Conservation (phyloP, 2,329 filamentous ascomycete species). For the Thielaviopsis punctulata region DNA sequence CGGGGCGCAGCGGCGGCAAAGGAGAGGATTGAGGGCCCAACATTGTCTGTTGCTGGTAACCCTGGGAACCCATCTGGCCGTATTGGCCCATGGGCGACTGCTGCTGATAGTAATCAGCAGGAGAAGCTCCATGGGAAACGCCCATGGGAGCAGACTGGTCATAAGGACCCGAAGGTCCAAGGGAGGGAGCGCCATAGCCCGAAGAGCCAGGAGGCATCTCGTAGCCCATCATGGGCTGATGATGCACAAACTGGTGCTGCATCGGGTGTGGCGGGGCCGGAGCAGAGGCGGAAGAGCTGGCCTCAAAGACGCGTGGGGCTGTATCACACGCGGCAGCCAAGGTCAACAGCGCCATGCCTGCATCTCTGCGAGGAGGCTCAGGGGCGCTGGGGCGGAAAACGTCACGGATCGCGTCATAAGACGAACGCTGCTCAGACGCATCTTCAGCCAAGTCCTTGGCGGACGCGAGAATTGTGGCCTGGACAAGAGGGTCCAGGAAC, state of each 20-base stretch:
- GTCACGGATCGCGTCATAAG: constrained; percentile 22
- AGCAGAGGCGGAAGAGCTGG: neutral
- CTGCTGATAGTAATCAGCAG: constrained; percentile 4
- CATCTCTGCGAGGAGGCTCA: constrained; percentile 16
- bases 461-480: constrained; percentile 5
- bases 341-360: constrained; percentile 8
- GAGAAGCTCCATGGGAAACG: neutral
- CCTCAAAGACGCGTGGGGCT: neutral
- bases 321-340: constrained; percentile 2
- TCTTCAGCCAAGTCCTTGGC: constrained; percentile 9
- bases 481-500: constrained; percentile 2
- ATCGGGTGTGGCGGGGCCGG: neutral
- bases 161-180: neutral
- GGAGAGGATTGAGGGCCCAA: constrained; percentile 5
- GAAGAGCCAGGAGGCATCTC: neutral
- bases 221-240: constrained; percentile 3
- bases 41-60: constrained; percentile 4
- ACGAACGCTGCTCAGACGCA: constrained; percentile 5
- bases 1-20: constrained; percentile 9
- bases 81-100: constrained; percentile 1
- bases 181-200: neutral
- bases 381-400: constrained; percentile 21
- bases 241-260: neutral
- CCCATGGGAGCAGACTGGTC: neutral
- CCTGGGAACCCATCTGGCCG: neutral